A percentile compares a stretch with the other conserved stretches of the same genome.
phyloP scores from a whole-genome alignment of 176 grass and related monocot genomes.

The Aegilops longissima region DNA sequence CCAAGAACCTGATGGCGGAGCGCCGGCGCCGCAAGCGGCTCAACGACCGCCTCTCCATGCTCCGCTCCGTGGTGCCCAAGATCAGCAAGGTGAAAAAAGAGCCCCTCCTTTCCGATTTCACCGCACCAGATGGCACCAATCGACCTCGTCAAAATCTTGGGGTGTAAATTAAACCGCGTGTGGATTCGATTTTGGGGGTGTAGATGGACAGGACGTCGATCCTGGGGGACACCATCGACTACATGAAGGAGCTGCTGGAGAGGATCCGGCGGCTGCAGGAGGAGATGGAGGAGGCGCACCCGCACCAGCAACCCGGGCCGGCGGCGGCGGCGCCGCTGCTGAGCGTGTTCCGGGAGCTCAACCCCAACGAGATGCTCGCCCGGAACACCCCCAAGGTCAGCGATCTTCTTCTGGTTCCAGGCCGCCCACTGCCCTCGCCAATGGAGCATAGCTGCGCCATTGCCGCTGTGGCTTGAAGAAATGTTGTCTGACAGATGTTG shows the following conservation, averaged over 20 bases:
- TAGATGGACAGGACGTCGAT: conserved; percentile 98
- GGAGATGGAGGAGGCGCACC: conserved; percentile 47
- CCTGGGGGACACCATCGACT: conserved; percentile 96
- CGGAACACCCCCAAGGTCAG: conserved; percentile 81
- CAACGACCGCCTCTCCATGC: conserved; percentile 98
- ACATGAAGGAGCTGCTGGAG: conserved; percentile 98
- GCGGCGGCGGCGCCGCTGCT: conserved; percentile 38
- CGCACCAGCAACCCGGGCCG: background rate
- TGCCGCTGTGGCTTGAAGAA: background rate
- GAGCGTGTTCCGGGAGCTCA: conserved; percentile 73
- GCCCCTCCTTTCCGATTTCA: background rate
- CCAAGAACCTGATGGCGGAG: conserved; percentile 99
- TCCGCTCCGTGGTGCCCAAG: conserved; percentile 95
- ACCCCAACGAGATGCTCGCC: conserved; percentile 80
- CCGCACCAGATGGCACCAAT: background rate
- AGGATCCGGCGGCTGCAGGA: conserved; percentile 80
- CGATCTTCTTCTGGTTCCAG: no score
- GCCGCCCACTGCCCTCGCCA: no score
- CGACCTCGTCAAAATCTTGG: background rate
- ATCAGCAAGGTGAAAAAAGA: conserved; percentile 84
- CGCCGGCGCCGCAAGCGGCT: conserved; percentile 91
- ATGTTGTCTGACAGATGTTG: background rate
- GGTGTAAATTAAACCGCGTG: background rate
- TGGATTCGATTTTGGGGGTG: background rate
- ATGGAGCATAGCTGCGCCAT: no score